Evolutionary conservation across 805 yeast genomes (phyloP).

Genomic region (Zygoascus bituminiphila): DNA sequence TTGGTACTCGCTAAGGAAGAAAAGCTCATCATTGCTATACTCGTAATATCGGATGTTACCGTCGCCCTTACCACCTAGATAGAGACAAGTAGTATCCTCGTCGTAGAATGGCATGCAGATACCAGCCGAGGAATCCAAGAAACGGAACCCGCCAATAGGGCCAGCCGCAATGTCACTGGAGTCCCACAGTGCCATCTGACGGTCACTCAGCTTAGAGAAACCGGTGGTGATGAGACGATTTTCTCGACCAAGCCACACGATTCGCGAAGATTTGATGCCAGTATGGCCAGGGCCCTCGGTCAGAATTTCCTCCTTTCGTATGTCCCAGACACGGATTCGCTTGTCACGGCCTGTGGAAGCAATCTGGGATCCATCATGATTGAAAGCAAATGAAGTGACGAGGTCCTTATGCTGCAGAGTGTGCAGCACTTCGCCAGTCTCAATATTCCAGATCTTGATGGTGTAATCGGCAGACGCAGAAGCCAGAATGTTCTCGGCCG

Average conservation of each 20-base stretch:
- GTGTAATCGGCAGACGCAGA: slow-evolving; percentile 87
- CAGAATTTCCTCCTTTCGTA: slow-evolving; percentile 61
- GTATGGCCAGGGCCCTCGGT: slow-evolving; percentile 85
- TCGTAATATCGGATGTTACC: slow-evolving; percentile 95
- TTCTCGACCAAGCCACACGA: slow-evolving; percentile 82
- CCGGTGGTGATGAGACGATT: slow-evolving; percentile 91
- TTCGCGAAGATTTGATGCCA: slow-evolving; percentile 87
- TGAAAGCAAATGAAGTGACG: slow-evolving; percentile 89
- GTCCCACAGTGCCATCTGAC: slow-evolving; percentile 95
- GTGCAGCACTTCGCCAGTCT: slow-evolving; percentile 57
- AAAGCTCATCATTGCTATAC: slow-evolving; percentile 73
- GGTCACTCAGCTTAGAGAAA: slow-evolving; percentile 82
- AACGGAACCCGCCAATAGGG: slow-evolving; percentile 81
- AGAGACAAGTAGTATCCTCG: slow-evolving; percentile 67
- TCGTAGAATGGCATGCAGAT: slow-evolving; percentile 89
- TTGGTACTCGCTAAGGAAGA: slow-evolving; percentile 78
- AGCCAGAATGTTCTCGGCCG: slow-evolving; percentile 78
- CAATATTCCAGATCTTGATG: slow-evolving; percentile 85
- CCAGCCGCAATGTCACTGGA: slow-evolving; percentile 64
- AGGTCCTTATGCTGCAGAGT: slow-evolving; percentile 82
- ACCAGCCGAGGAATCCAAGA: slow-evolving; percentile 87
- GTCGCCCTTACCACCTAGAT: slow-evolving; percentile 95
- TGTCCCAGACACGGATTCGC: slow-evolving; percentile 85
- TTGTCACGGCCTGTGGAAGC: slow-evolving; percentile 92
- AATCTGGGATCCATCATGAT: slow-evolving; percentile 75